phyloP scores from a whole-genome alignment of 129 eudicot species.

The Lactuca sativa region DNA sequence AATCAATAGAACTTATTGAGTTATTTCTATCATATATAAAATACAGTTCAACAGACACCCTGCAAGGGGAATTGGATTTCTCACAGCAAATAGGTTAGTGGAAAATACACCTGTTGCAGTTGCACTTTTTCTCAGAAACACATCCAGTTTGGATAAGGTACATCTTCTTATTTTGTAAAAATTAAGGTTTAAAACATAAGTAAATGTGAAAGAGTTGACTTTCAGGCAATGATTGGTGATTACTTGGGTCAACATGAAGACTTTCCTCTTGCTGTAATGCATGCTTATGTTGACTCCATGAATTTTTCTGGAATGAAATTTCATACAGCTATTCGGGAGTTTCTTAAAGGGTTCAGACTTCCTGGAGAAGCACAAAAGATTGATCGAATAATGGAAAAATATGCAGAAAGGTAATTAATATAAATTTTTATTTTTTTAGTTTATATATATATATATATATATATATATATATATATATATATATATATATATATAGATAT shows the following conservation, averaged over 20 bases:
- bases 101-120: constrained; percentile 80
- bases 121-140: constrained; percentile 74
- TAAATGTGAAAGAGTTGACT: constrained; percentile 14
- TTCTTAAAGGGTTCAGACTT: constrained; percentile 87
- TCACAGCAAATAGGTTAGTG: constrained; percentile 73
- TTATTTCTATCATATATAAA: not conserved
- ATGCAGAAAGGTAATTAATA: constrained; percentile 82
- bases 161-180: constrained; percentile 1
- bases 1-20: no score
- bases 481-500: no score
- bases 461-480: no score
- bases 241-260: constrained; percentile 94
- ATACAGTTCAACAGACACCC: constrained; percentile 85
- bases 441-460: no score
- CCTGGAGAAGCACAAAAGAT: constrained; percentile 99
- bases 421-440: constrained; percentile 7
- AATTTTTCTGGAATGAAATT: constrained; percentile 81
- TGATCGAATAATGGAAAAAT: constrained; percentile 93
- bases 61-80: constrained; percentile 65
- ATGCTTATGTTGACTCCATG: constrained; percentile 93
- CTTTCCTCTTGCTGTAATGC: constrained; percentile 92
- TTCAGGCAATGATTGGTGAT: constrained; percentile 93
- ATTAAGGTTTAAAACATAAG: not conserved
- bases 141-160: constrained; percentile 85
- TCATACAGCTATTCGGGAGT: constrained; percentile 78